Evolutionary conservation across 345 rosid genomes (phyloP), one percentile per base, ranked within the genome.

Genomic region (Ailanthus altissimus): DNA sequence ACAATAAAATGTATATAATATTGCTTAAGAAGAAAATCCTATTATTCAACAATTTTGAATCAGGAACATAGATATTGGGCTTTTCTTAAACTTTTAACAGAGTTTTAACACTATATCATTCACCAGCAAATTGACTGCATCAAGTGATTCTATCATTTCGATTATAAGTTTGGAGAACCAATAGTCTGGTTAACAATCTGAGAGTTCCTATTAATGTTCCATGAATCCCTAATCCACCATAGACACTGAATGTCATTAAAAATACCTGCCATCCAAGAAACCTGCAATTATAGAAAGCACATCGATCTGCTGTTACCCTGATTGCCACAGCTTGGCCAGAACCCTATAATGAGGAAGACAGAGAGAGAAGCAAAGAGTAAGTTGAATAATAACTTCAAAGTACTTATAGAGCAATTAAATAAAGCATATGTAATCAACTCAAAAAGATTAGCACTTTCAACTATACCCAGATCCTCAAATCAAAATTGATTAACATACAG

Each of bases 321-420:
- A 93, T 85, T 8, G 98, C 99, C 73, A 96, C 99, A 69, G 97
- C 98, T 86, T 96, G 99, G 47, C 95, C 97, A 64, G 99, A 96
- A 81, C 98, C 99, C 98, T 92, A 72, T 20, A 75, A 58, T 64
- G 73, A 71, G 11, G 38, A 68, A 74, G 70, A 62, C 40, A 75
- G 20, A 67, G 21, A 67, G 23, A 36, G 20, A 32, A 1, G 3
- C 38, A 32, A 32, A 32, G 38, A 32, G 38, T 26, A 25, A 70
- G 4, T 60, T 43, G 14, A 59, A 56, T 54, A 13, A 32, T 32
- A 79, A 59, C 73, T 21, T 58, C 14, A 60, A 59, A 15, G 26
- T 21, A 43, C 32, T 65, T 47, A 45, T 15, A 57, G 21, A 74
- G 63, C 54, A 67, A 70, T 69, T 47, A 9, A 16, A 21, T 8